These are phyloP conservation scores for Aureobasidium uvarum DNA, from an alignment of 2,329 filamentous ascomycete species.

Conservation along the genomic window DNA sequence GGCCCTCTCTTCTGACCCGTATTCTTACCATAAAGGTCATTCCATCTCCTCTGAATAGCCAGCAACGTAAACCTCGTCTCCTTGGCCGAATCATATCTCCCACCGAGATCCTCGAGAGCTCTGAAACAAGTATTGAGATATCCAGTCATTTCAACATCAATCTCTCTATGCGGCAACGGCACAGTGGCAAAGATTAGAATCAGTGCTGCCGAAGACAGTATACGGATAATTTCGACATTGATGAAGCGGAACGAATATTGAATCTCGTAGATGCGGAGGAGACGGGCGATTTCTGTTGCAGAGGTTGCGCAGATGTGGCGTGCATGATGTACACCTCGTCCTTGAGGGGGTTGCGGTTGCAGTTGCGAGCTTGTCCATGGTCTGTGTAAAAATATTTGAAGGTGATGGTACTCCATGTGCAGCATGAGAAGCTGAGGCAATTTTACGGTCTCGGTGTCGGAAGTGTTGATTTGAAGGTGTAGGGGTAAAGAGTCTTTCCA, in stretches of 20 bases:
- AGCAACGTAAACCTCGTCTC: conserved; percentile 30
- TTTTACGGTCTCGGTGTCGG: neutral
- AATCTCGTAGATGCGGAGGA: conserved; percentile 45
- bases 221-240: conserved; percentile 47
- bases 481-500: conserved; percentile 45
- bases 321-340: conserved; percentile 47
- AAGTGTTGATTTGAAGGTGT: conserved; percentile 39
- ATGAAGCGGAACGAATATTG: conserved; percentile 46
- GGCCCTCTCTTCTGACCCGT: conserved; percentile 10
- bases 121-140: conserved; percentile 46
- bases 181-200: conserved; percentile 38
- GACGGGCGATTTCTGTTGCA: conserved; percentile 42
- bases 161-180: conserved; percentile 24
- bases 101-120: conserved; percentile 44
- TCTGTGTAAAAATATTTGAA: conserved; percentile 47
- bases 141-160: conserved; percentile 35
- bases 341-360: conserved; percentile 45
- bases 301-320: conserved; percentile 47
- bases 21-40: conserved; percentile 22
- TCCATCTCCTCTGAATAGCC: conserved; percentile 28
- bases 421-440: conserved; percentile 29
- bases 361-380: conserved; percentile 47
- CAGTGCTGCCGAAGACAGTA: conserved; percentile 47
- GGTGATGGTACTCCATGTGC: conserved; percentile 46
- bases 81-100: conserved; percentile 44